Percentiles rank a stretch among this genome's conserved stretches.
Conservation (phyloP, 345 rosid genomes). For the Rhodamnia rubescens region DNA sequence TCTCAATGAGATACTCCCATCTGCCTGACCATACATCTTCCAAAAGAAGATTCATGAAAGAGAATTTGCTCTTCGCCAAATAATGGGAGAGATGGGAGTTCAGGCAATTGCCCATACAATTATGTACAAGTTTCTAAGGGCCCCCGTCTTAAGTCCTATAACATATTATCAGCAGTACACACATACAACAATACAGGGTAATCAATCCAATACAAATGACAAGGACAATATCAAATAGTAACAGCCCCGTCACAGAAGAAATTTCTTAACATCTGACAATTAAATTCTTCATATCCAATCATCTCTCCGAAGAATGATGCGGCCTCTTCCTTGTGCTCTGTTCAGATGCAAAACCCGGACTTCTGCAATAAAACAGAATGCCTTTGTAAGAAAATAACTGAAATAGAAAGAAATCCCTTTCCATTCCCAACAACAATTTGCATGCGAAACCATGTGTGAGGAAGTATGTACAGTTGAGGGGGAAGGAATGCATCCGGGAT, state of each 20-base stretch:
- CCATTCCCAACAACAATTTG: not conserved
- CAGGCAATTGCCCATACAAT: not conserved
- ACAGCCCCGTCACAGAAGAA: not conserved
- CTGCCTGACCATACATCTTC: not conserved
- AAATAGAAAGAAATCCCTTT: not conserved
- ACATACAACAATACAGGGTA: not conserved
- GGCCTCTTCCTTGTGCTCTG: constrained; percentile 27
- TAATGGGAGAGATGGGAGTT: not conserved
- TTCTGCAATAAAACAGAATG: constrained; percentile 17
- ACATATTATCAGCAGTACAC: not conserved
- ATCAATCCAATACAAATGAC: not conserved
- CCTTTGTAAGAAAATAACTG: not conserved
- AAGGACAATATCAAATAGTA: not conserved
- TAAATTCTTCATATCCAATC: not conserved
- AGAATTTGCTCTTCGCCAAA: not conserved
- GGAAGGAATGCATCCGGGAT: not conserved
- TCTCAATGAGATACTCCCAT: not conserved
- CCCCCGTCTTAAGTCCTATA: not conserved
- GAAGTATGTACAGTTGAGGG: not conserved
- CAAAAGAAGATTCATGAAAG: not conserved
- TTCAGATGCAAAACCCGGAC: constrained; percentile 12
- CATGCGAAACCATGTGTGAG: not conserved
- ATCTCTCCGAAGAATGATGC: constrained; percentile 13
- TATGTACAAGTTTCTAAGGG: not conserved
- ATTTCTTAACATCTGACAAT: not conserved